These are phyloP conservation scores for Fraxinus sp. DNA, from an alignment of 305 asterid species.

Conservation along the genomic window DNA sequence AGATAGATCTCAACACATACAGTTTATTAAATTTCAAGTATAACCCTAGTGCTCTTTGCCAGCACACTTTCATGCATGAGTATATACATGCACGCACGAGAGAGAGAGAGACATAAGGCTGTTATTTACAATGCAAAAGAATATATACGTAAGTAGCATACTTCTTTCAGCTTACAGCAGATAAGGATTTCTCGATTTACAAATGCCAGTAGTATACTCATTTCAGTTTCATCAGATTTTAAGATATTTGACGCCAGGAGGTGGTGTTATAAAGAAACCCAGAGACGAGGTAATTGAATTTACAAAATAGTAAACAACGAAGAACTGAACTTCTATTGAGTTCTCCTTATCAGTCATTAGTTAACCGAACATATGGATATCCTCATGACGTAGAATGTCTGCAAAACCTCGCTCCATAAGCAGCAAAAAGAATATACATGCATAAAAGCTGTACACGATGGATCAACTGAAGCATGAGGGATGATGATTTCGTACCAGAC, in stretches of 20 bases:
- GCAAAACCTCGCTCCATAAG: background rate
- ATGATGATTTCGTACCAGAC: conserved; percentile 61
- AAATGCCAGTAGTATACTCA: background rate
- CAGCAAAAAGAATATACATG: background rate
- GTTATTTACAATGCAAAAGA: background rate
- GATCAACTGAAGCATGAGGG: conserved; percentile 22
- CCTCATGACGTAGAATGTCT: background rate
- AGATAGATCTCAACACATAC: background rate
- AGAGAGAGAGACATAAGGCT: background rate
- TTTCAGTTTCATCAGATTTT: background rate
- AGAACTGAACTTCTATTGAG: background rate
- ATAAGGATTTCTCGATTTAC: background rate
- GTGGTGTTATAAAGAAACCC: background rate
- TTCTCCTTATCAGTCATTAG: background rate
- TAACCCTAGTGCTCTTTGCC: background rate
- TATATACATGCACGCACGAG: background rate
- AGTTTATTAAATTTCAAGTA: background rate
- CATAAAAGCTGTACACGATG: background rate
- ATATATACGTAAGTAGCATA: background rate
- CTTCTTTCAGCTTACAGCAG: background rate
- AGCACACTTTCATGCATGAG: background rate
- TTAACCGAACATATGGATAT: background rate
- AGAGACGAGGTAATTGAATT: background rate
- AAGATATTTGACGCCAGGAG: background rate
- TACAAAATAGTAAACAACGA: background rate